Evolutionary conservation across 495 filamentous ascomycete species (phyloP).

Genomic region (Neurospora discreta): DNA sequence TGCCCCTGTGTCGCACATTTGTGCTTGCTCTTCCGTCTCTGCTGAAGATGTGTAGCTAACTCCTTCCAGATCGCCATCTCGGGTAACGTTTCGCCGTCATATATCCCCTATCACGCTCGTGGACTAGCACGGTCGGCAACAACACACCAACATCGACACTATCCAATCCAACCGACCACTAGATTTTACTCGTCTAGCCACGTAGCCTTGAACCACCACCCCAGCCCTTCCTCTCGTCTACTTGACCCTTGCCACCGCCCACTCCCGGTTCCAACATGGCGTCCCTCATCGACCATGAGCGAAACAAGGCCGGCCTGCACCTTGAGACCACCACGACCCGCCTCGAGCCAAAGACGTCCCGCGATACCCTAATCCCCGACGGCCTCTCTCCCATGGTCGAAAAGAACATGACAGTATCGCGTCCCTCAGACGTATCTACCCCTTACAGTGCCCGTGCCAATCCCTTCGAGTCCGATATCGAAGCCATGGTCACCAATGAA

Average conservation of each 20-base stretch:
- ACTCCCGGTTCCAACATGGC: conserved; percentile 12
- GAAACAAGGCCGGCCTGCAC: conserved; percentile 21
- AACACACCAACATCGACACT: neutral
- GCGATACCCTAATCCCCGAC: conserved; percentile 18
- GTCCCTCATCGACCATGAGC: conserved; percentile 12
- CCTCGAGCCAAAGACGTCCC: conserved; percentile 13
- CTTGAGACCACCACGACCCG: conserved; percentile 18
- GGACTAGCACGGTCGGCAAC: neutral
- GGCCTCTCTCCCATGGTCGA: conserved; percentile 14
- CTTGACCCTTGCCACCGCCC: neutral
- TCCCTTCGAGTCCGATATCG: conserved; percentile 39
- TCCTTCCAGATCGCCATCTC: conserved; percentile 3
- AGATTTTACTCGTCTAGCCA: neutral
- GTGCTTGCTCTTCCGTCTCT: neutral
- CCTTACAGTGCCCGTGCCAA: conserved; percentile 24
- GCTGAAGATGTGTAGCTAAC: conserved; percentile 6
- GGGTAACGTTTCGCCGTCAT: neutral
- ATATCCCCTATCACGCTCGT: neutral
- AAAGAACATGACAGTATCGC: conserved; percentile 16
- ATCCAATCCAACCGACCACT: neutral
- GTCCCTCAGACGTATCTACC: conserved; percentile 26
- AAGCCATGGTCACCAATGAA: conserved; percentile 31
- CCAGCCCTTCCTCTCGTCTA: neutral
- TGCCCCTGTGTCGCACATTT: neutral
- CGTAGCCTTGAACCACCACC: neutral